These are phyloP conservation scores for Sporobolomyces pararoseus DNA, from an alignment of 768 basidiomycete species.

Conservation along the genomic window DNA sequence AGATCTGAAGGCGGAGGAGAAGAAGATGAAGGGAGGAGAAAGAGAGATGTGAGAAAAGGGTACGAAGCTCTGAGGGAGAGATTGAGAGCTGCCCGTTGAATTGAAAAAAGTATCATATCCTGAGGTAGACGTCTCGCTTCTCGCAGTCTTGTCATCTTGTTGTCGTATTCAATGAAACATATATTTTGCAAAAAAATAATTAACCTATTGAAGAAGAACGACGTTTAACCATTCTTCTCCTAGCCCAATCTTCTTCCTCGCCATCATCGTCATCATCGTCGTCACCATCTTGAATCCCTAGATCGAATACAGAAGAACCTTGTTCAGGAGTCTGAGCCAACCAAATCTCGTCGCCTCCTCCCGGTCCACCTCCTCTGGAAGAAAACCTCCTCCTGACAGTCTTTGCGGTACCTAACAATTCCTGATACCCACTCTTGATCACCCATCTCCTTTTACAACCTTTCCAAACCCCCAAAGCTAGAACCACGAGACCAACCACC, in stretches of 20 bases:
- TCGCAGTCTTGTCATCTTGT: no score
- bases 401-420: not conserved
- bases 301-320: slow-evolving; percentile 25
- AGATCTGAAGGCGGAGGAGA: slow-evolving; percentile 7
- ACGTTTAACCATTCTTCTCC: not conserved
- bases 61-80: slow-evolving; percentile 9
- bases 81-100: slow-evolving; percentile 9
- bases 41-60: slow-evolving; percentile 3
- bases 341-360: slow-evolving; percentile 19
- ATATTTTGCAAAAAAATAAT: not conserved
- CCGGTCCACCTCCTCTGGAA: slow-evolving; percentile 15
- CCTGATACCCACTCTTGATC: slow-evolving; percentile 2
- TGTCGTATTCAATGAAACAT: not conserved
- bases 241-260: slow-evolving; percentile 6
- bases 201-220: not conserved
- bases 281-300: not conserved
- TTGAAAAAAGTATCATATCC: no score
- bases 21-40: no score
- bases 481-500: not conserved
- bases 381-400: not conserved
- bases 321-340: slow-evolving; percentile 15
- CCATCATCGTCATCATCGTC: not conserved
- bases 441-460: not conserved
- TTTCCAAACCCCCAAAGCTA: not conserved
- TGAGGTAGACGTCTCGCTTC: no score